phyloP scores from a whole-genome alignment of 1,284 basidiomycete species.

The Trichosporon coremiiforme region DNA sequence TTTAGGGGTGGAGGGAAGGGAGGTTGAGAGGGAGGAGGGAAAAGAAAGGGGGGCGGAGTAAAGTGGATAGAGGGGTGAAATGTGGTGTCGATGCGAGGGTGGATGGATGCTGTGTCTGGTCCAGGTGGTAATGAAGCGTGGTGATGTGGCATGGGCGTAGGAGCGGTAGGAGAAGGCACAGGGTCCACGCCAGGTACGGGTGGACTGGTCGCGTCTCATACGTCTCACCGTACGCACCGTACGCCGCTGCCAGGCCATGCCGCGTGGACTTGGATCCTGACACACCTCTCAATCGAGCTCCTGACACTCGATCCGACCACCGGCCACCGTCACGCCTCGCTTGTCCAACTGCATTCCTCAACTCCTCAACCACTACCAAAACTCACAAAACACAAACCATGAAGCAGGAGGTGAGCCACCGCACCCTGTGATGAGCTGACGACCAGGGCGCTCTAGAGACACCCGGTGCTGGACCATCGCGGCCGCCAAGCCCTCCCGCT shows the following conservation, averaged over 20 bases:
- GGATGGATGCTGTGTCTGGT: no score
- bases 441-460: conserved; percentile 27
- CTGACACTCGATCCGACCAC: background rate
- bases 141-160: conserved; percentile 13
- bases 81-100: background rate
- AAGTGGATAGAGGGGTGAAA: background rate
- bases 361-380: background rate
- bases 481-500: conserved; percentile 19
- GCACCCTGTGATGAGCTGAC: background rate
- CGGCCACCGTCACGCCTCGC: background rate
- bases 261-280: conserved; percentile 11
- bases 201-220: background rate
- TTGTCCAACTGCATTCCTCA: background rate
- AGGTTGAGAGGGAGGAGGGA: background rate
- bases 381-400: background rate
- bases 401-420: background rate
- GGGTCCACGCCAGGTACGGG: no score
- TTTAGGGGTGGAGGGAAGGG: background rate
- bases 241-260: background rate
- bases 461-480: conserved; percentile 27
- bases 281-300: background rate
- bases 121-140: background rate
- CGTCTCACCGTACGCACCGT: no score
- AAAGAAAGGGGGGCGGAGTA: background rate
- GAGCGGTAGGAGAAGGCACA: background rate